Evolutionary conservation across 331 rosid species (phyloP).

Genomic region (Malus hybrid): DNA sequence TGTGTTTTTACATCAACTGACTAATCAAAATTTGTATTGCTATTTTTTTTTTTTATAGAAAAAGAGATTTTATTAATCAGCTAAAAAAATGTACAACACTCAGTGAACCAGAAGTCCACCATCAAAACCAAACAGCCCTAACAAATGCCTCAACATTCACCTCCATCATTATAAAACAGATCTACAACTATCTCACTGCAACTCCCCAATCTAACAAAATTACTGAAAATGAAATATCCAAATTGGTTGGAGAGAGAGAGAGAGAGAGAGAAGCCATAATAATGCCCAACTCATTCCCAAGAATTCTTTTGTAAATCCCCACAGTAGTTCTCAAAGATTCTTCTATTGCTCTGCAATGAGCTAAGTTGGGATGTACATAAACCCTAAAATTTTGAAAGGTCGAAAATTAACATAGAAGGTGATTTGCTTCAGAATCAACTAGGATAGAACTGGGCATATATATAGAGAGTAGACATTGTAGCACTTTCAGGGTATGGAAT

Average conservation of each 20-base stretch:
- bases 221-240: background rate
- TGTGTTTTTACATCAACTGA: background rate
- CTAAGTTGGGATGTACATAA: no score
- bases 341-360: no score
- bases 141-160: background rate
- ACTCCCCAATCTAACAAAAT: background rate
- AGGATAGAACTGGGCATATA: background rate
- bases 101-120: background rate
- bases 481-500: background rate
- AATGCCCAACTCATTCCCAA: background rate
- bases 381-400: no score
- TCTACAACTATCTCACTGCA: background rate
- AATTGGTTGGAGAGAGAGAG: no score
- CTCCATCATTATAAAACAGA: background rate
- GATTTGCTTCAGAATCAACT: background rate
- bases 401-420: background rate
- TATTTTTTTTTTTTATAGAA: background rate
- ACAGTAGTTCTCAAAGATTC: no score
- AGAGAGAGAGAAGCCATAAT: background rate
- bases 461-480: background rate
- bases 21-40: background rate
- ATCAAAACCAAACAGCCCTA: background rate
- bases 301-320: background rate
- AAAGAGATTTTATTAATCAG: background rate
- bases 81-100: background rate